A percentile compares a stretch with the other conserved stretches of the same genome.
phyloP scores from a whole-genome alignment of 192 early-diverging fungal genomes.

The Entophlyctis luteolus region DNA sequence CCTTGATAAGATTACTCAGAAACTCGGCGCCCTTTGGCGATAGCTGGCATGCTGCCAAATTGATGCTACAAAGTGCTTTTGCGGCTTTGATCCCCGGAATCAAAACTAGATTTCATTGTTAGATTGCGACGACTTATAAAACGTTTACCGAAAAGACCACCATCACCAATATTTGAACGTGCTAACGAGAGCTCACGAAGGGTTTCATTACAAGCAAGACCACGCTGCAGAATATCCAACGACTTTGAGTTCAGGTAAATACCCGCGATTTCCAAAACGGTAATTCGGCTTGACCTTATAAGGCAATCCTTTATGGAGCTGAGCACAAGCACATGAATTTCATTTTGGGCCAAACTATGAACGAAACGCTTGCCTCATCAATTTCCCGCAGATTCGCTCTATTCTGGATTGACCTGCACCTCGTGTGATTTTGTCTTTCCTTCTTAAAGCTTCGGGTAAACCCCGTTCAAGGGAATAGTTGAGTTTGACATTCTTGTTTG shows the following conservation, averaged over 20 bases:
- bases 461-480: constrained; percentile 8
- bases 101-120: not conserved
- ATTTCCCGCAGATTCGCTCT: not conserved
- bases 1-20: constrained; percentile 31
- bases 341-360: not conserved
- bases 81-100: constrained; percentile 24
- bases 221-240: constrained; percentile 22
- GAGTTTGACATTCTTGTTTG: constrained; percentile 3
- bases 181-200: constrained; percentile 31
- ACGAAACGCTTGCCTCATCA: constrained; percentile 9
- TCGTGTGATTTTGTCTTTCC: constrained; percentile 9
- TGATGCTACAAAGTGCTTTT: constrained; percentile 21
- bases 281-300: constrained; percentile 17
- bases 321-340: not conserved
- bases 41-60: constrained; percentile 28
- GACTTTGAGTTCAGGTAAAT: constrained; percentile 11
- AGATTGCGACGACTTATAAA: not conserved
- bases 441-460: constrained; percentile 7
- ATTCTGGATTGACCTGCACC: constrained; percentile 5
- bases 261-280: constrained; percentile 36
- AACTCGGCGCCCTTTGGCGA: constrained; percentile 26
- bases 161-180: constrained; percentile 35
- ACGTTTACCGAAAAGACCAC: constrained; percentile 31
- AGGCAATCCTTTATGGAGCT: constrained; percentile 35
- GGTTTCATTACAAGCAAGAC: constrained; percentile 10